phyloP scores from a whole-genome alignment of 345 rosid species.

The Gossypium turneri region DNA sequence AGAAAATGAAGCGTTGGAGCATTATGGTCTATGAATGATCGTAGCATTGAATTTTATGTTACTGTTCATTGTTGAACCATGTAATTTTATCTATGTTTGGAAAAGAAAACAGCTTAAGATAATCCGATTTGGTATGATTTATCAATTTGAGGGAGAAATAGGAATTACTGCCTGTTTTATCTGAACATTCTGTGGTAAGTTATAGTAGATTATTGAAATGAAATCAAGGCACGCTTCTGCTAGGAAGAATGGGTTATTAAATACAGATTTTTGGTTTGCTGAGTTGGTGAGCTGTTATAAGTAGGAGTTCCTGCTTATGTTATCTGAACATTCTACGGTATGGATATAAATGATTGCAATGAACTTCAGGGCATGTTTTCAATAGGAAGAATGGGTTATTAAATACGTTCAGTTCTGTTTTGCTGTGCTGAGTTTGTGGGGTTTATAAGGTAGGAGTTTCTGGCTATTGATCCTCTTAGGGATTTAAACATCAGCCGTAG shows the following conservation, averaged over 20 bases:
- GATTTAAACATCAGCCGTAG: too few relatives aligned
- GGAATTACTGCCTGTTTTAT: background rate
- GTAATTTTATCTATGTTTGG: background rate
- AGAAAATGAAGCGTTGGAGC: too few relatives aligned
- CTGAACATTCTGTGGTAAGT: background rate
- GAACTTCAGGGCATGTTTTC: too few relatives aligned
- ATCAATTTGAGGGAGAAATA: background rate
- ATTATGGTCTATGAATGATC: background rate
- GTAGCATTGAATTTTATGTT: background rate
- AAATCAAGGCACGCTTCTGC: background rate
- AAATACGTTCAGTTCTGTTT: too few relatives aligned
- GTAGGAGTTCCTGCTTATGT: too few relatives aligned
- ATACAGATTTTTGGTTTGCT: background rate
- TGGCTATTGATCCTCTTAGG: background rate
- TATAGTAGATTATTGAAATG: background rate
- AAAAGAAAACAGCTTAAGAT: background rate
- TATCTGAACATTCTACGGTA: too few relatives aligned
- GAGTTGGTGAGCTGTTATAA: background rate
- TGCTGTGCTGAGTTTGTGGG: too few relatives aligned
- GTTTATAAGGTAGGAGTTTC: too few relatives aligned
- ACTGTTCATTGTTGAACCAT: background rate
- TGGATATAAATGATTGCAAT: too few relatives aligned
- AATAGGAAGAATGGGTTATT: too few relatives aligned
- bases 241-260: background rate
- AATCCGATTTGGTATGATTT: background rate